Base-by-base conservation (phyloP, 116 monocot genomes). In the Dioscorea cayenensis region DNA sequence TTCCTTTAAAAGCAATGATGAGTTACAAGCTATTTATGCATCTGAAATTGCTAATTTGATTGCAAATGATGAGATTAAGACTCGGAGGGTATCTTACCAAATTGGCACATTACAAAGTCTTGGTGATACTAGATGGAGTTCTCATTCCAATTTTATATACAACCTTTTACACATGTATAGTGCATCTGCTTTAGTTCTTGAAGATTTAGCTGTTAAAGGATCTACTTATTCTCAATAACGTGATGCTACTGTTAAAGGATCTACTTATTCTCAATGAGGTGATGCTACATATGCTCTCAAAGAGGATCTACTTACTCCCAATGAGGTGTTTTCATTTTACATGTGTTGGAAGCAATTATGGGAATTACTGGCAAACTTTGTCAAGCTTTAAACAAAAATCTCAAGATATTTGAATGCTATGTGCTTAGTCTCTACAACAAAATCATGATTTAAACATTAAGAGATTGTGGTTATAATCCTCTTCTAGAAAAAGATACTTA, bases 111-210 rank as follows among this genome's bases (percentile, higher is more conserved):
- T 2, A 4, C 36, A 63, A 55, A 7, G 73, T 14, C 14, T 11
- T 18, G 51, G 35, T 50, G 63, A 79, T 36, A 79, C 79, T 64
- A 27, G 51, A 63, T 74, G 64, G 68, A 14, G 64, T 7, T 79
- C 74, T 36, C 73, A 73, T 52, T 59, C 64, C 0, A 3, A 5
- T 19, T 69, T 63, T 63, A 6, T 79, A 51, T 32, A 7, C 16
- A 74, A 51, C 49, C 8, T 73, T 1, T 17, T 74, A 21, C 63
- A 16, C 13, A 23, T 73, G 49, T 73, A 43, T n/a, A 36, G 19
- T 73, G 22, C 73, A 13, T 65, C 64, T 27, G 49, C 49, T 12
- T 11, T 16, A 19, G 1, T 73, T 64, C 28, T 21, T 25, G 49
- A 14, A 16, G 28, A 60, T 7, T 48, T 64, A 16, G 50, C 17